A percentile compares a stretch with the other conserved stretches of the same genome.
Conservation (phyloP, 306 rosid species). For the Dryas drummondii region DNA sequence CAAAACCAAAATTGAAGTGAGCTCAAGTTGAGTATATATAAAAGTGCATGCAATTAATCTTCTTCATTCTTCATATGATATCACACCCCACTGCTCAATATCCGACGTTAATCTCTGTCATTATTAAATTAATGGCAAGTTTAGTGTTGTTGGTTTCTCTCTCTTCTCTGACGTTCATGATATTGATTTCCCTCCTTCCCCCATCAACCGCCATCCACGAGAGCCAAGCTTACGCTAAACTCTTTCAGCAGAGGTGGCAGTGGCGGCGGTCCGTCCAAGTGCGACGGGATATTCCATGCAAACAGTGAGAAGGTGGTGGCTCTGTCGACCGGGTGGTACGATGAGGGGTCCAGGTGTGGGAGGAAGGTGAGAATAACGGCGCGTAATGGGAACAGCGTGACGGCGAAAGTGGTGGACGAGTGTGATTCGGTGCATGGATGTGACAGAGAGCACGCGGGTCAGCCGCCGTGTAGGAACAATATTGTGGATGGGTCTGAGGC, state of each 20-base stretch:
- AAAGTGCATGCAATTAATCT: no score
- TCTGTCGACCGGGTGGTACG: slow-evolving; percentile 51
- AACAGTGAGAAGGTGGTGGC: slow-evolving; percentile 37
- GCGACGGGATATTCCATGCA: slow-evolving; percentile 30
- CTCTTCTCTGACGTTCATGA: no score
- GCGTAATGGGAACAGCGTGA: slow-evolving; percentile 18
- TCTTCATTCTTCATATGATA: no score
- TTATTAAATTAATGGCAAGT: background rate
- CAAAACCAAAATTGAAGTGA: background rate
- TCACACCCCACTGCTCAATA: no score
- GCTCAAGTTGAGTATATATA: background rate
- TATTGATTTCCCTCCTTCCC: no score
- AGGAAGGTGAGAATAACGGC: slow-evolving; percentile 30
- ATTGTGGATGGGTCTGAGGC: slow-evolving; percentile 53
- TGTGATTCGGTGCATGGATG: slow-evolving; percentile 53
- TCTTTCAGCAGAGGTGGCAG: slow-evolving; percentile 38
- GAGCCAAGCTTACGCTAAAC: slow-evolving; percentile 38
- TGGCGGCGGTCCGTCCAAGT: slow-evolving; percentile 38
- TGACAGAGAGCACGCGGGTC: slow-evolving; percentile 42
- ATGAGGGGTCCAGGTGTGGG: slow-evolving; percentile 36
- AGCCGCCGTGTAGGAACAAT: slow-evolving; percentile 43
- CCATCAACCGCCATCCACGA: background rate
- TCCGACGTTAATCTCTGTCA: no score
- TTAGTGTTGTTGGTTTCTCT: background rate
- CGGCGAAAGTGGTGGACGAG: slow-evolving; percentile 46